Base-by-base conservation (phyloP, 345 rosid species). In the Combretum micranthum region DNA sequence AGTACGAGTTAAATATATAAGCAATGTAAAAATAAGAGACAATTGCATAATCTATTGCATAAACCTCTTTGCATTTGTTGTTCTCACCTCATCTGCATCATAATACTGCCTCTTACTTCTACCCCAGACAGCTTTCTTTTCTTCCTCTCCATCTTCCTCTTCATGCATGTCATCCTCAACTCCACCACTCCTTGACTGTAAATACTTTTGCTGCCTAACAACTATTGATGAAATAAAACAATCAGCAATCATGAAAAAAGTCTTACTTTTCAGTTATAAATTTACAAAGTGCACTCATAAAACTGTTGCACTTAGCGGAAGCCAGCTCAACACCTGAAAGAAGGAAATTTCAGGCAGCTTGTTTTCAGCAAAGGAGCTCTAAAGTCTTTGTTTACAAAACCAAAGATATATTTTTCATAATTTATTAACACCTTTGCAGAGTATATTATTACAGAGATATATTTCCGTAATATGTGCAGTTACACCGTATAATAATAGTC, bases 121-220 rank as follows among this genome's bases (percentile, higher is more conserved):
- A 32, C 87, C 83, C 97, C 95, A 83, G 19, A 72, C 57, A 25
- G 15, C 58, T 21, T 16, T 72, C 39, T 78, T 69, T 10, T 64
- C 74, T 61, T 64, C 80, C 60, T 79, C 83, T 25, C 76, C 81
- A 32, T 73, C 65, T 18, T 79, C 90, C 4, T 82, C 83, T 11
- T 79, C 84, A 45, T 69, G 65, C 85, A 84, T 71, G 67, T 84
- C 94, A 44, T 86, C 90, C 37, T 86, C 94, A 64, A 64, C 77
- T 52, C 75, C 84, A 39, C 97, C 97, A 78, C 66, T 72, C 76
- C 77, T 86, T 43, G 77, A 70, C 59, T 54, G 66, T 20, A 83
- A 59, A 72, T 61, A 76, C 56, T 84, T 88, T 44, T 75, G 79
- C 57, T 84, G 93, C 81, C 75, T 81, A 39, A 53, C 68, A 75